These are phyloP conservation scores for Zasmidium citrigriseum DNA, from an alignment of 2,329 filamentous ascomycete species.

Conservation along the genomic window DNA sequence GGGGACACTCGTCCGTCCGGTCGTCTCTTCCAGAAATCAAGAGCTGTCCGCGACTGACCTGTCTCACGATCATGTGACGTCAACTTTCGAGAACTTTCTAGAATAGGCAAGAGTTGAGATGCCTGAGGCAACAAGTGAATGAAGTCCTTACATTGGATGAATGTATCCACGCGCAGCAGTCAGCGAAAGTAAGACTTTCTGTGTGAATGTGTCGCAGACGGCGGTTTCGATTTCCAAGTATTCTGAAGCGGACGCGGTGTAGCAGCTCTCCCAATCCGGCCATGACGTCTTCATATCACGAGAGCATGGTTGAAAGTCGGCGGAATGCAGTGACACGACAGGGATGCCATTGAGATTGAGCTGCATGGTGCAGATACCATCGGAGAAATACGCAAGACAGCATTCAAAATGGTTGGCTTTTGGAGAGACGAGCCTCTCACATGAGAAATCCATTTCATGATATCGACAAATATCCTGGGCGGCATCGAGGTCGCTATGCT, in stretches of 20 bases:
- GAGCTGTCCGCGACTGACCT: neutral
- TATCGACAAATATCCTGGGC: neutral
- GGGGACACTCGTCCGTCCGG: neutral
- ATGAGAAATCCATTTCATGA: neutral
- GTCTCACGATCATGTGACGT: neutral
- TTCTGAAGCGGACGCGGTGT: neutral
- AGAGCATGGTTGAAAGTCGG: neutral
- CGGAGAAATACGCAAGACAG: too few species aligned
- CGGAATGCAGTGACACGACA: neutral
- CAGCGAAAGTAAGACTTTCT: neutral
- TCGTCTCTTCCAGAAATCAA: neutral
- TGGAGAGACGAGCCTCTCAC: neutral
- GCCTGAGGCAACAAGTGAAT: neutral
- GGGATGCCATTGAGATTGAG: neutral
- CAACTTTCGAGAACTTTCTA: slow-evolving; percentile 1
- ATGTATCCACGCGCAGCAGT: neutral
- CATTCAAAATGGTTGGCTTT: too few species aligned
- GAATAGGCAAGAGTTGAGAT: neutral
- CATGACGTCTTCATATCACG: neutral
- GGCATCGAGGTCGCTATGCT: neutral
- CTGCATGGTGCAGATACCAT: too few species aligned
- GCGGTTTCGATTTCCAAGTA: neutral
- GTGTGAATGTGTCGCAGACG: neutral
- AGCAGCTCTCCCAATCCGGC: neutral
- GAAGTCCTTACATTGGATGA: too few species aligned